Evolutionary conservation across 2,329 filamentous ascomycete genomes (phyloP).

Genomic region (Claviceps sp.): DNA sequence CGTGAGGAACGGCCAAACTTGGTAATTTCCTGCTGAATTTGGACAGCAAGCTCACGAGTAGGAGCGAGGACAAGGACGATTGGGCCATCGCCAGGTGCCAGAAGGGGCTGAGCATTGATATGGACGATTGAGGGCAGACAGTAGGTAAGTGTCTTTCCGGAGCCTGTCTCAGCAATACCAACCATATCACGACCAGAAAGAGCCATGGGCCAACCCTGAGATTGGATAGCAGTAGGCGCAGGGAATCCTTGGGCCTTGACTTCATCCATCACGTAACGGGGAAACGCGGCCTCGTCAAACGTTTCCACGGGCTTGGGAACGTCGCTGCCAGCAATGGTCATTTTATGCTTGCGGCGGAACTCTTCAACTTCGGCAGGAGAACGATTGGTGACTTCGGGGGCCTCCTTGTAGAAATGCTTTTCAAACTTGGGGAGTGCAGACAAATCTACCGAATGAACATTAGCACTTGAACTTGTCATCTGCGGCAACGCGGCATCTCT

Average conservation of each 20-base stretch:
- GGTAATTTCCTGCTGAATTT: conserved; percentile 97
- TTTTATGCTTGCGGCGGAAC: conserved; percentile 76
- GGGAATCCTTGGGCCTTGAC: conserved; percentile 97
- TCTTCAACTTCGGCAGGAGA: conserved; percentile 69
- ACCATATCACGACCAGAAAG: conserved; percentile 95
- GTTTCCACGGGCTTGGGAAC: conserved; percentile 91
- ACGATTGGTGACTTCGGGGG: conserved; percentile 62
- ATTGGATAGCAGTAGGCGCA: conserved; percentile 89
- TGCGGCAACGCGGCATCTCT: neutral
- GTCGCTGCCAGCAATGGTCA: conserved; percentile 65
- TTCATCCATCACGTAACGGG: conserved; percentile 92
- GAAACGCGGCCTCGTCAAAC: conserved; percentile 96
- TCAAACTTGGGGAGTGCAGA: conserved; percentile 83
- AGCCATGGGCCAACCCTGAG: conserved; percentile 98
- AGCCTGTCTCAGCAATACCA: conserved; percentile 97
- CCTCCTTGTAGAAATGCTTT: conserved; percentile 98
- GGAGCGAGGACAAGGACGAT: conserved; percentile 94
- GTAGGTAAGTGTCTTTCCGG: conserved; percentile 97
- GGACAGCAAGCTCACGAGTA: conserved; percentile 93
- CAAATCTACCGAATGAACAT: conserved; percentile 43
- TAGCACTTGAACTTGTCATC: neutral
- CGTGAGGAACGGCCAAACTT: conserved; percentile 97
- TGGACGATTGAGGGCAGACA: conserved; percentile 96
- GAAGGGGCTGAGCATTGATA: conserved; percentile 96
- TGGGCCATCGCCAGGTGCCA: conserved; percentile 87